Evolutionary conservation across 345 rosid species (phyloP).

Genomic region (Odontarrhena argentea): DNA sequence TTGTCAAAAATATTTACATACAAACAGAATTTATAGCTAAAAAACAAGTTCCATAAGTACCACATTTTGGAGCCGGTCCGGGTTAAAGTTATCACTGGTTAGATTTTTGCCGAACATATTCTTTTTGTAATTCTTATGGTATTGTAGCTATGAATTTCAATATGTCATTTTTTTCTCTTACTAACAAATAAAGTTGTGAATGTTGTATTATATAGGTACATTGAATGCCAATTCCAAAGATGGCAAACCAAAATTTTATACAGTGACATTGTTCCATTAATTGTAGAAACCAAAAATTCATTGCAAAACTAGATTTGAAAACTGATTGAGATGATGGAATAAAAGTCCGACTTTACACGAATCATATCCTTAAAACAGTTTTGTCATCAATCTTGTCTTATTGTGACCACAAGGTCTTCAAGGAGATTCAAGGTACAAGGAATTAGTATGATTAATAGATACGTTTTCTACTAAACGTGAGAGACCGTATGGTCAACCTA

Average conservation of each 20-base stretch:
- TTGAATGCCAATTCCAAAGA: constrained; percentile 5
- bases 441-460: constrained; percentile 24
- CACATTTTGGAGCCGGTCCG: too few relatives aligned
- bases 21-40: neutral
- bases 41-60: too few relatives aligned
- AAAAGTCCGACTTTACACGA: constrained; percentile 7
- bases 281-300: neutral
- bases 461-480: constrained; percentile 17
- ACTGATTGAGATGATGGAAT: constrained; percentile 5
- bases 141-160: neutral
- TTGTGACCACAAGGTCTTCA: constrained; percentile 37
- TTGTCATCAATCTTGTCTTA: constrained; percentile 30
- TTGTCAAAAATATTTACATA: neutral
- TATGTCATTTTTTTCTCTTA: neutral
- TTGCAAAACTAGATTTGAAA: constrained; percentile 13
- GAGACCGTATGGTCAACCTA: constrained; percentile 33
- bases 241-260: neutral
- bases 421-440: constrained; percentile 17
- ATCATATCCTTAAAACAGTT: constrained; percentile 22
- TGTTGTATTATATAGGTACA: neutral
- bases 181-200: constrained; percentile 5
- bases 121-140: too few relatives aligned
- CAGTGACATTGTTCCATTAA: neutral
- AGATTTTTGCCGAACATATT: too few relatives aligned
- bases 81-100: too few relatives aligned